These are phyloP conservation scores for Dysphania ambrosioides DNA, from an alignment of 148 eudicot species.

Conservation along the genomic window DNA sequence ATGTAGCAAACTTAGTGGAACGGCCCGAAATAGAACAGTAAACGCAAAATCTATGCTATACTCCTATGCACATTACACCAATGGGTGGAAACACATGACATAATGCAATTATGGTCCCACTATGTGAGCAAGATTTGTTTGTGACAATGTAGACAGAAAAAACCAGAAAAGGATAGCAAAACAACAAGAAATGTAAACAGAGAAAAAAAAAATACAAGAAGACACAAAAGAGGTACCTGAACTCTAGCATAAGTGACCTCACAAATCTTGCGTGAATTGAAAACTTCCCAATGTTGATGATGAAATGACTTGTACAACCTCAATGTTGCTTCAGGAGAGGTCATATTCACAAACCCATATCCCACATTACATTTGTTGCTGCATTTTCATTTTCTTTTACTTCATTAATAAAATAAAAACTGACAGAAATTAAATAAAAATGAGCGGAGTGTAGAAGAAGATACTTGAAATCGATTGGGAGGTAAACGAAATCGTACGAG, in stretches of 20 bases:
- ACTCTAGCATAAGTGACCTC: conserved; percentile 87
- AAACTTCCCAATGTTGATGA: conserved; percentile 86
- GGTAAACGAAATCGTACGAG: conserved; percentile 88
- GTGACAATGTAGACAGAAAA: background rate
- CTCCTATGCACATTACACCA: too few species aligned
- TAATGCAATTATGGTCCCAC: background rate
- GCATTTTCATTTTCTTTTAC: background rate
- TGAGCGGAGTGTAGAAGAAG: conserved; percentile 3
- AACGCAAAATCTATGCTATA: background rate
- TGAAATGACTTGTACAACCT: conserved; percentile 83
- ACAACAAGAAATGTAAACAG: too few species aligned
- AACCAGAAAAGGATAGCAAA: background rate
- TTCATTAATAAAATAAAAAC: background rate
- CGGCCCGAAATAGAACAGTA: too few species aligned
- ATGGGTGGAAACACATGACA: background rate
- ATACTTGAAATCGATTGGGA: conserved; percentile 87
- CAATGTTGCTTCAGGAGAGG: conserved; percentile 76
- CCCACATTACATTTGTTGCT: conserved; percentile 98
- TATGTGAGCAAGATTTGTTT: background rate
- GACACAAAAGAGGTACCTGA: conserved; percentile 48
- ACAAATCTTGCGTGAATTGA: conserved; percentile 91
- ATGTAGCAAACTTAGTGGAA: too few species aligned
- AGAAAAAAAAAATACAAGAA: too few species aligned
- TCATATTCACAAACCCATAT: conserved; percentile 98
- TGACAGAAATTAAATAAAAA: background rate